A percentile compares a stretch with the other conserved stretches of the same genome.
Evolutionary conservation across 2,329 filamentous ascomycete species (phyloP).

Genomic region (Phaeophleospora eucalypticola): DNA sequence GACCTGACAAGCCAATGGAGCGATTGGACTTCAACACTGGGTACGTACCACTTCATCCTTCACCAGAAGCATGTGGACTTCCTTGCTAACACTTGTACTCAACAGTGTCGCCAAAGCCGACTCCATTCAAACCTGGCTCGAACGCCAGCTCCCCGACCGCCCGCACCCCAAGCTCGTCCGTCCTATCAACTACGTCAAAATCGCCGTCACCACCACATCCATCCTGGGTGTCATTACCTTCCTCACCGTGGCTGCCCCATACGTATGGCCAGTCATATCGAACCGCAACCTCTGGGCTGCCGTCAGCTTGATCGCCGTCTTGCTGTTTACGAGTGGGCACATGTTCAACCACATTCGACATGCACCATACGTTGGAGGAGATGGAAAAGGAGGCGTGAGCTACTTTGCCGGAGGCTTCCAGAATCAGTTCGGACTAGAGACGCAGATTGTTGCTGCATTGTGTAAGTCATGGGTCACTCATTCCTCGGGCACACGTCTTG

Average conservation of each 20-base stretch:
- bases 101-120: slow-evolving; percentile 70
- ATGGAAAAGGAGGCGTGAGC: slow-evolving; percentile 78
- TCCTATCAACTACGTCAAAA: slow-evolving; percentile 81
- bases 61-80: neutral
- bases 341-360: slow-evolving; percentile 99
- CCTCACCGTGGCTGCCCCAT: slow-evolving; percentile 68
- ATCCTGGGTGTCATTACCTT: slow-evolving; percentile 66
- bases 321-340: slow-evolving; percentile 91
- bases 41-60: slow-evolving; percentile 46
- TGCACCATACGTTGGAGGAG: slow-evolving; percentile 82
- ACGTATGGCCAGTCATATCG: slow-evolving; percentile 74
- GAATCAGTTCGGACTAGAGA: slow-evolving; percentile 90
- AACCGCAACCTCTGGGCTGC: slow-evolving; percentile 94
- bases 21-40: slow-evolving; percentile 82
- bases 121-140: slow-evolving; percentile 71
- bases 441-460: slow-evolving; percentile 87
- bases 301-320: slow-evolving; percentile 78
- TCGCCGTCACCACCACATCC: slow-evolving; percentile 64
- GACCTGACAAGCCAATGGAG: slow-evolving; percentile 61
- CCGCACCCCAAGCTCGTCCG: slow-evolving; percentile 74
- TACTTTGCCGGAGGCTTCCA: slow-evolving; percentile 93
- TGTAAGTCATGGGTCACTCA: slow-evolving; percentile 59
- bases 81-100: slow-evolving; percentile 2
- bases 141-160: slow-evolving; percentile 68
- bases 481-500: slow-evolving; percentile 12